Evolutionary conservation across 2,329 filamentous ascomycete species (phyloP).

Genomic region (Hymenoscyphus linearis): DNA sequence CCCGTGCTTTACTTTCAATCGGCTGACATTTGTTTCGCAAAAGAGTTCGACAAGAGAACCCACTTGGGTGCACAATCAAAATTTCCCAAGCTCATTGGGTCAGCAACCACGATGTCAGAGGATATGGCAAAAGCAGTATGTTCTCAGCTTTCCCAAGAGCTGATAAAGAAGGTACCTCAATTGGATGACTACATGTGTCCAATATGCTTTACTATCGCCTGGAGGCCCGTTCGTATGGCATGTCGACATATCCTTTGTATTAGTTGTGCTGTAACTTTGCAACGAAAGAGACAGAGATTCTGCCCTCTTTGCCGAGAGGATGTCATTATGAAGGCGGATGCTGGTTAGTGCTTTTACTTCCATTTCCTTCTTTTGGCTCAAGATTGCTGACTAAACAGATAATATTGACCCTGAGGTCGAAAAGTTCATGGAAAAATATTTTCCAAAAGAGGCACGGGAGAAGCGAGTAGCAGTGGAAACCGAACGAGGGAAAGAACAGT

Average conservation of each 20-base stretch:
- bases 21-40: conserved; percentile 1
- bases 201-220: conserved; percentile 74
- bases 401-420: conserved; percentile 66
- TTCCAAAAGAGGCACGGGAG: conserved; percentile 63
- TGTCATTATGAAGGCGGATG: conserved; percentile 65
- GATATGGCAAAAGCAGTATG: conserved; percentile 72
- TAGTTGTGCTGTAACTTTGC: conserved; percentile 74
- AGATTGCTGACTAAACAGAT: conserved; percentile 37
- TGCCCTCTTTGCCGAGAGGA: conserved; percentile 74
- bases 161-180: conserved; percentile 71
- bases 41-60: conserved; percentile 83
- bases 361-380: background rate
- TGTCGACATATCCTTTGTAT: conserved; percentile 82
- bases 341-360: conserved; percentile 43
- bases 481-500: conserved; percentile 68
- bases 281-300: conserved; percentile 59
- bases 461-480: conserved; percentile 68
- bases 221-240: conserved; percentile 70
- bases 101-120: conserved; percentile 57
- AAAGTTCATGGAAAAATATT: conserved; percentile 68
- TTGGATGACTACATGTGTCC: conserved; percentile 82
- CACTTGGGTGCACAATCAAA: conserved; percentile 61
- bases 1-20: background rate
- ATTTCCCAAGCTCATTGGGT: conserved; percentile 55
- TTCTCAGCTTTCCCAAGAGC: conserved; percentile 64